A percentile compares a stretch with the other conserved stretches of the same genome.
These are phyloP conservation scores for Asterionellopsis glacialis DNA, from an alignment of 108 stramenopile genomes.

Conservation along the genomic window DNA sequence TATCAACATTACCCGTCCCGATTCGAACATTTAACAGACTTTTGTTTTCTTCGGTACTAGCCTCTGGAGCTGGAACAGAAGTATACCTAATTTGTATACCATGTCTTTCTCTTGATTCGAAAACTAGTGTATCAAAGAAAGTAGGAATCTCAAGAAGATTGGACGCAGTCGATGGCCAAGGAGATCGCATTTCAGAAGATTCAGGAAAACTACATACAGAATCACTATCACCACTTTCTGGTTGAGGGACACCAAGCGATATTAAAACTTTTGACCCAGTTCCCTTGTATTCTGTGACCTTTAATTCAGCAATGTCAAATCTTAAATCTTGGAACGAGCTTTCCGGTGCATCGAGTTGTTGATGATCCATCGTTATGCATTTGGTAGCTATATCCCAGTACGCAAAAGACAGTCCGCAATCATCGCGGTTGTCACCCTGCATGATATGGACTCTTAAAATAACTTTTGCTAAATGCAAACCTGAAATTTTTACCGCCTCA, in stretches of 20 bases:
- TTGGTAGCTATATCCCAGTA: conserved; percentile 51
- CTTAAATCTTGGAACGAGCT: conserved; percentile 39
- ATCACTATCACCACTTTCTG: conserved; percentile 9
- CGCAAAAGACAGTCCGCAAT: conserved; percentile 42
- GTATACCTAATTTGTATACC: conserved; percentile 32
- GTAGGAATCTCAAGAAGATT: conserved; percentile 50
- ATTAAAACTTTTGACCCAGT: conserved; percentile 24
- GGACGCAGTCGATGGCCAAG: conserved; percentile 65
- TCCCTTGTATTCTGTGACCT: conserved; percentile 47
- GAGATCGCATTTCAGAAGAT: conserved; percentile 2
- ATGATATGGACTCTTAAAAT: conserved; percentile 60
- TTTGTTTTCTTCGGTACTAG: conserved; percentile 10
- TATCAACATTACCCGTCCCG: conserved; percentile 20
- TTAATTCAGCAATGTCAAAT: conserved; percentile 42
- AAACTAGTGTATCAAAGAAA: conserved; percentile 32
- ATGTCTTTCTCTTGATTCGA: conserved; percentile 23
- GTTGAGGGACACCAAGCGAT: conserved; percentile 25
- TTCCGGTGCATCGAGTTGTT: conserved; percentile 38
- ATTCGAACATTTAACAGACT: conserved; percentile 17
- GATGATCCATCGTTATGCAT: conserved; percentile 50
- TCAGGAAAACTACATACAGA: background rate
- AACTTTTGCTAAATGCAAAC: conserved; percentile 46
- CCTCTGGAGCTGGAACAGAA: conserved; percentile 19
- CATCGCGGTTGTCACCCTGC: conserved; percentile 15
- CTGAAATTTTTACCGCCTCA: conserved; percentile 57